Evolutionary conservation across 164 flowering plant genomes (phyloP), one percentile per base, ranked within the genome.

Genomic region (Liriodendron chinense): DNA sequence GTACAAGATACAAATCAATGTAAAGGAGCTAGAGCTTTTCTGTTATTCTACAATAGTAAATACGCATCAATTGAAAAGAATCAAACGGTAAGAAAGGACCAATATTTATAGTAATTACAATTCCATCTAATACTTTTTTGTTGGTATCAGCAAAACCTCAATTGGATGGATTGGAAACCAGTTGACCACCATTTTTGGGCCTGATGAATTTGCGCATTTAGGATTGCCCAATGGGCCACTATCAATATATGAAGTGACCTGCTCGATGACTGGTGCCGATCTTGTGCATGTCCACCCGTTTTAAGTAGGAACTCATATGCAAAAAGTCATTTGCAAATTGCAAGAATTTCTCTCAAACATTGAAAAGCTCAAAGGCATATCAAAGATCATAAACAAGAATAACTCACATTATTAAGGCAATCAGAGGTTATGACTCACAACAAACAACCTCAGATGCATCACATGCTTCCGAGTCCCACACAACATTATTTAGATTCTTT

Each of bases 401-500:
- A 53, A 53, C 59, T 53, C 18, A 7, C 43, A 53, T 53, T 53
- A 53, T 53, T 12, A 16, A 53, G 59, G 59, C 59, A 53, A 53
- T 53, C 59, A 10, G 18, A 53, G 59, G 13, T 53, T 53, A 53
- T 2, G 13, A 12, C 59, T 12, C 20, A 53, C 16, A 53, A 12
- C 59, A 53, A 53, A 16, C 20, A 53, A 67, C 47, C 16, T 16
- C 49, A 28, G 49, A 26, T 14, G 75, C 79, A 85, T 83, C 86
- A 80, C 83, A 81, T 77, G 61, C 77, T 75, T 69, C 82, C 84
- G 69, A 81, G 70, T 77, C 75, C 85, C 83, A 80, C 78, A 53
- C 75, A 73, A 69, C 78, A 75, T 87, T 84, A 82, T 86, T 82
- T 43, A 72, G 34, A 83, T 70, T 49, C 65, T 56, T 34, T 65